Conservation (phyloP, 352 stramenopile genomes). For the Globisporangium takayamanum region DNA sequence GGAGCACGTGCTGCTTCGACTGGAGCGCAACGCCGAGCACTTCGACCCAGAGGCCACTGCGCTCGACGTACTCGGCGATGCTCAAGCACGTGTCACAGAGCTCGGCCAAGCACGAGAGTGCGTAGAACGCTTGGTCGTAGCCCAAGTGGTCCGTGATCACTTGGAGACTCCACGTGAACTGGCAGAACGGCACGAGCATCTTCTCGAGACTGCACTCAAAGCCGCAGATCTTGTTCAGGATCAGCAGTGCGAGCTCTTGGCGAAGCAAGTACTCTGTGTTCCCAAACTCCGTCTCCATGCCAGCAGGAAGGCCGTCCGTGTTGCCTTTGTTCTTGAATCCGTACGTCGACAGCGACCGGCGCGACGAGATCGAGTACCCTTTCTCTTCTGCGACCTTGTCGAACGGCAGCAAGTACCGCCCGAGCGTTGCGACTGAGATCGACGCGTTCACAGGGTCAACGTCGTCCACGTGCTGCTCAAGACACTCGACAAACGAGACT, state of each 20-base stretch:
- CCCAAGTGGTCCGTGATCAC: conserved; percentile 75
- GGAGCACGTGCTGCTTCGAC: conserved; percentile 70
- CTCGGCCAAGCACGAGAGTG: conserved; percentile 68
- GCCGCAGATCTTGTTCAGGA: conserved; percentile 77
- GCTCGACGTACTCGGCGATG: conserved; percentile 67
- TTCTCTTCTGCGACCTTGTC: conserved; percentile 41
- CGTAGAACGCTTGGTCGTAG: conserved; percentile 76
- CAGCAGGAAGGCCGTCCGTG: conserved; percentile 19
- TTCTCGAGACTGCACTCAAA: conserved; percentile 66
- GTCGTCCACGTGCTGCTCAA: conserved; percentile 61
- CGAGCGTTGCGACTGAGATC: conserved; percentile 68
- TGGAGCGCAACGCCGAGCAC: conserved; percentile 74
- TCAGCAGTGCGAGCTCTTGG: conserved; percentile 67
- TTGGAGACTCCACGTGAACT: conserved; percentile 77
- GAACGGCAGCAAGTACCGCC: conserved; percentile 69
- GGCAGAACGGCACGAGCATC: conserved; percentile 67
- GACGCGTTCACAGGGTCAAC: conserved; percentile 56
- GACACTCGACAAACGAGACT: conserved; percentile 46
- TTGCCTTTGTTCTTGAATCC: conserved; percentile 56
- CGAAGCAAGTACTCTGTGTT: conserved; percentile 71
- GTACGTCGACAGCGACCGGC: conserved; percentile 66
- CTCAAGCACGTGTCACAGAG: conserved; percentile 72
- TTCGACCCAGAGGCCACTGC: conserved; percentile 72
- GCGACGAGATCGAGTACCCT: conserved; percentile 68
- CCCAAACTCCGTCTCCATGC: conserved; percentile 67